Evolutionary conservation across 2,329 filamentous ascomycete species (phyloP).

Genomic region (Diaporthe humulicola): DNA sequence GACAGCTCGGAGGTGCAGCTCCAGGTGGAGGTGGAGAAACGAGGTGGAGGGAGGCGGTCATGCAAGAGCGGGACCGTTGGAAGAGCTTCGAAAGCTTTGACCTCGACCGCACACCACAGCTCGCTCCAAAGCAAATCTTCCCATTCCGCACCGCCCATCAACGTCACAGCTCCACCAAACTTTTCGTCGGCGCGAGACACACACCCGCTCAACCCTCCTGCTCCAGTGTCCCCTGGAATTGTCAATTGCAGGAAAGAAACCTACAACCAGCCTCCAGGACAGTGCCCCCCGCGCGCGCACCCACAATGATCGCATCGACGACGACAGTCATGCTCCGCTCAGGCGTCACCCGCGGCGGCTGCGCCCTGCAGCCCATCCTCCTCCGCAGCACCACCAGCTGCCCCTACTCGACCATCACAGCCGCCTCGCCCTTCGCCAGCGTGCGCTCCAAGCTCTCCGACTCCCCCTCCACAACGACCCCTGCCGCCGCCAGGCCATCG

Average conservation of each 20-base stretch:
- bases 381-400: conserved; percentile 46
- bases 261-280: background rate
- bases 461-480: conserved; percentile 40
- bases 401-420: conserved; percentile 47
- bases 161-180: conserved; percentile 40
- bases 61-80: conserved; percentile 5
- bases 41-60: background rate
- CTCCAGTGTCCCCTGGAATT: background rate
- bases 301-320: conserved; percentile 48
- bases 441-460: conserved; percentile 41
- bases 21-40: background rate
- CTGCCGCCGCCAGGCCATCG: conserved; percentile 42
- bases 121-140: conserved; percentile 14
- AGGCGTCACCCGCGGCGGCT: conserved; percentile 46
- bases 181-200: conserved; percentile 6
- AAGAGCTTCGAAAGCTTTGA: conserved; percentile 30
- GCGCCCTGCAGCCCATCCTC: conserved; percentile 45
- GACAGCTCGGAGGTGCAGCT: conserved; percentile 3
- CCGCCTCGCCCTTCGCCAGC: conserved; percentile 41
- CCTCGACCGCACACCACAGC: background rate
- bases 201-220: background rate
- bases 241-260: conserved; percentile 12
- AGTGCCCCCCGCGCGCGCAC: background rate
- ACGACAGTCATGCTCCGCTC: conserved; percentile 50
- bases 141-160: background rate